phyloP scores from a whole-genome alignment of 169 alveolate genomes.

The Neospora caninum region DNA sequence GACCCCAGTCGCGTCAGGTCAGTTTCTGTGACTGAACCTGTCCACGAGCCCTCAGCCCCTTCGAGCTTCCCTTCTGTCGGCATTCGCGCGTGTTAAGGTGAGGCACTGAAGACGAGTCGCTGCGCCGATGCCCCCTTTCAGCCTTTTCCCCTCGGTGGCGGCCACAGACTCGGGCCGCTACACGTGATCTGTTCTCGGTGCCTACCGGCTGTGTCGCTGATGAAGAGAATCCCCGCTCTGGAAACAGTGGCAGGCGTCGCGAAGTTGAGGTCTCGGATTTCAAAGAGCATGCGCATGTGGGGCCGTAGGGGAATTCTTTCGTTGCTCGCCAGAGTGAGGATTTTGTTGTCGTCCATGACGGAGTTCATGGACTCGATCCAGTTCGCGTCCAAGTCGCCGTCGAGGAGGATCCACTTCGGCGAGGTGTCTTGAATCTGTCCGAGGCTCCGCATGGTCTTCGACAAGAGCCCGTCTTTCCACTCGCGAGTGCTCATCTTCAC shows the following conservation, averaged over 20 bases:
- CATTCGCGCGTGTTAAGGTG: too few species aligned
- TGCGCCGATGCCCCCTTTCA: too few species aligned
- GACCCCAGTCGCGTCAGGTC: too few species aligned
- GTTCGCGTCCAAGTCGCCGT: constrained; percentile 95
- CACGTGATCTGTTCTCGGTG: background rate
- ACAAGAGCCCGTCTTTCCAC: constrained; percentile 94
- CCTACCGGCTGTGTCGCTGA: constrained; percentile 81
- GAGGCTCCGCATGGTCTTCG: constrained; percentile 89
- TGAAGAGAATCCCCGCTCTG: constrained; percentile 96
- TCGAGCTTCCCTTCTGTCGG: too few species aligned
- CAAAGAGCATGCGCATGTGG: constrained; percentile 96
- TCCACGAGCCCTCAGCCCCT: too few species aligned
- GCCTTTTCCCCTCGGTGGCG: too few species aligned
- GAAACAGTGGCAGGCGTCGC: constrained; percentile 98
- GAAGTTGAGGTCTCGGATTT: constrained; percentile 94
- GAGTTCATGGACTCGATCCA: constrained; percentile 97
- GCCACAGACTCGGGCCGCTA: too few species aligned
- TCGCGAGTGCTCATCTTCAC: constrained; percentile 91
- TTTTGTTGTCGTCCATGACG: constrained; percentile 96
- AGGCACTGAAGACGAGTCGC: too few species aligned
- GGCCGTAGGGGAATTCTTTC: constrained; percentile 94
- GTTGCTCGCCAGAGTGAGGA: constrained; percentile 93
- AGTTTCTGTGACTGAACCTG: too few species aligned
- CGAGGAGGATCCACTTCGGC: constrained; percentile 94
- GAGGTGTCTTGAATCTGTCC: constrained; percentile 86